Evolutionary conservation across 1,284 basidiomycete species (phyloP).

Genomic region (Puccinia sorghi): DNA sequence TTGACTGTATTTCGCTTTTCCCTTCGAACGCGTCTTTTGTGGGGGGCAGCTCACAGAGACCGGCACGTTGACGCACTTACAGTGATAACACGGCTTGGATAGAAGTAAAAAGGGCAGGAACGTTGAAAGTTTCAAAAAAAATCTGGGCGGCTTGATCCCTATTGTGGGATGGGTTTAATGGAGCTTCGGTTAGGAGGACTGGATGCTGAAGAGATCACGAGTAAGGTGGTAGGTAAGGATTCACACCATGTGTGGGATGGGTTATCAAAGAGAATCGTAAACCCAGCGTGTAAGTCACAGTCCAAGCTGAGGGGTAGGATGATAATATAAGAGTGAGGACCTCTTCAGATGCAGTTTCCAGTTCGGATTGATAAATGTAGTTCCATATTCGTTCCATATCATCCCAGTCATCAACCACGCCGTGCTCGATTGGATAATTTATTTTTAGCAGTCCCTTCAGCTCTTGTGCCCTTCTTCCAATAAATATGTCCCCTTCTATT

Average conservation of each 20-base stretch:
- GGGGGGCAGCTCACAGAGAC: background rate
- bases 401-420: conserved; percentile 82
- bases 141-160: conserved; percentile 93
- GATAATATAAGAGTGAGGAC: conserved; percentile 62
- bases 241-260: background rate
- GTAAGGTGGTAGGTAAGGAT: background rate
- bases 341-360: conserved; percentile 92
- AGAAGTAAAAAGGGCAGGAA: conserved; percentile 93
- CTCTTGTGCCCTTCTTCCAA: conserved; percentile 89
- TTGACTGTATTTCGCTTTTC: background rate
- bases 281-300: conserved; percentile 2
- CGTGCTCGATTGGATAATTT: conserved; percentile 89
- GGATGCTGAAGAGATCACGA: conserved; percentile 70
- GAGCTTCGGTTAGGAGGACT: conserved; percentile 90
- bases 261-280: background rate
- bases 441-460: conserved; percentile 90
- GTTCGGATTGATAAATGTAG: conserved; percentile 91
- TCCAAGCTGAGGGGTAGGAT: conserved; percentile 23
- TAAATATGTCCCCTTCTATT: conserved; percentile 87
- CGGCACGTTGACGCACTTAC: conserved; percentile 63
- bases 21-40: conserved; percentile 8
- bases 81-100: conserved; percentile 96
- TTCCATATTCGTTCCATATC: conserved; percentile 99
- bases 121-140: conserved; percentile 99
- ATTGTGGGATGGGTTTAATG: conserved; percentile 89